A percentile compares a stretch with the other conserved stretches of the same genome.
These are phyloP conservation scores for Trypanosoma melophagium DNA, from an alignment of 208 protist species.

Conservation along the genomic window DNA sequence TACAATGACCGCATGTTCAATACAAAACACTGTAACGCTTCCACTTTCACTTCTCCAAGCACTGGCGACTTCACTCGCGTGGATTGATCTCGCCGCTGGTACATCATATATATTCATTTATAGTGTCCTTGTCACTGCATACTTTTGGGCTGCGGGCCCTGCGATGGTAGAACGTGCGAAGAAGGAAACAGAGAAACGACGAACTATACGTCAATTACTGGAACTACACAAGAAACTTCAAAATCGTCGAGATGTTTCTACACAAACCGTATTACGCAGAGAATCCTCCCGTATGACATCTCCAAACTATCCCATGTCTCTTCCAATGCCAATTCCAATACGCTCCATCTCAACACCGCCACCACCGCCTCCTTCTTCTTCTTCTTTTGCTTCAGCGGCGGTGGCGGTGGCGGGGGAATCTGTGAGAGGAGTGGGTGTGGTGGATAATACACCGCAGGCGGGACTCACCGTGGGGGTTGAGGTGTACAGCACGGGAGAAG, in stretches of 20 bases:
- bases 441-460: too few species aligned
- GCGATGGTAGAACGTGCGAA: slow-evolving; percentile 57
- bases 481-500: slow-evolving; percentile 2
- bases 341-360: too few species aligned
- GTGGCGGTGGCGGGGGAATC: too few species aligned
- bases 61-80: slow-evolving; percentile 53
- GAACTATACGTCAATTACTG: slow-evolving; percentile 57
- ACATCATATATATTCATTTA: slow-evolving; percentile 83
- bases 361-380: background rate
- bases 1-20: slow-evolving; percentile 50
- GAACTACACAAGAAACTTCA: slow-evolving; percentile 45
- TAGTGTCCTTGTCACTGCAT: slow-evolving; percentile 48
- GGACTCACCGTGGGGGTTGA: too few species aligned
- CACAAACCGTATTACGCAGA: slow-evolving; percentile 51
- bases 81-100: slow-evolving; percentile 47
- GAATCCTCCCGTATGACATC: slow-evolving; percentile 16
- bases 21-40: slow-evolving; percentile 78
- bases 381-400: too few species aligned
- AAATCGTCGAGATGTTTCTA: slow-evolving; percentile 47
- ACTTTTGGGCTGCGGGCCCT: slow-evolving; percentile 55
- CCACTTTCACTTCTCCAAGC: slow-evolving; percentile 71
- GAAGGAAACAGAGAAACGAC: slow-evolving; percentile 45
- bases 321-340: slow-evolving; percentile 7
- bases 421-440: too few species aligned
- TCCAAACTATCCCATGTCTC: background rate